Conservation (phyloP, 352 stramenopile species). For the Phytophthora brassicae region DNA sequence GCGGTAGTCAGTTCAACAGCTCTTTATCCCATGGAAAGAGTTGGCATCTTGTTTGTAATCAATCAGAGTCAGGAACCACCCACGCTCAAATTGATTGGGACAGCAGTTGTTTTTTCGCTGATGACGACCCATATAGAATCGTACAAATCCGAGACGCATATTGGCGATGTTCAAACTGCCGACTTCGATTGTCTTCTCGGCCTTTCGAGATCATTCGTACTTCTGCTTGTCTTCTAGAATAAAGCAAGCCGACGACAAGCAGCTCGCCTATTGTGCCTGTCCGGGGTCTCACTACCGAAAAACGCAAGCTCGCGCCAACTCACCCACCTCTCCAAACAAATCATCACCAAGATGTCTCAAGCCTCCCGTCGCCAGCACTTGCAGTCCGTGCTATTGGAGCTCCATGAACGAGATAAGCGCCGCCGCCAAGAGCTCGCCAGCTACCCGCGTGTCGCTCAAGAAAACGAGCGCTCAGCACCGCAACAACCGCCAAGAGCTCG, state of each 20-base stretch:
- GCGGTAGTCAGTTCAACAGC: neutral
- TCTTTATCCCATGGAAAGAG: neutral
- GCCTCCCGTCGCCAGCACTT: neutral
- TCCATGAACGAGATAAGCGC: neutral
- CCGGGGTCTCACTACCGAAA: neutral
- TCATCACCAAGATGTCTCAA: neutral
- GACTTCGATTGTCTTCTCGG: neutral
- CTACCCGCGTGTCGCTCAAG: neutral
- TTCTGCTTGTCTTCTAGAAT: neutral
- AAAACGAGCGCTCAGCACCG: neutral
- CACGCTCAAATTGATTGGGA: neutral
- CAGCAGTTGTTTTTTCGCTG: neutral
- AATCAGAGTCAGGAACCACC: neutral
- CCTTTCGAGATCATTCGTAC: constrained; percentile 1
- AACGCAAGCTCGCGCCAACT: neutral
- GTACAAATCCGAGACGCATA: neutral
- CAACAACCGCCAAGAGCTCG: neutral
- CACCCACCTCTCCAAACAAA: neutral
- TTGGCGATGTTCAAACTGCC: neutral
- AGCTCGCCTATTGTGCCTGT: neutral
- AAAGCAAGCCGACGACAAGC: neutral
- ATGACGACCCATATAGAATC: neutral
- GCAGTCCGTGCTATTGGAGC: neutral
- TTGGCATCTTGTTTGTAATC: neutral
- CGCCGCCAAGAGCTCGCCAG: neutral